Base-by-base conservation (phyloP, 2,329 filamentous ascomycete species). In the Talaromyces sp. region DNA sequence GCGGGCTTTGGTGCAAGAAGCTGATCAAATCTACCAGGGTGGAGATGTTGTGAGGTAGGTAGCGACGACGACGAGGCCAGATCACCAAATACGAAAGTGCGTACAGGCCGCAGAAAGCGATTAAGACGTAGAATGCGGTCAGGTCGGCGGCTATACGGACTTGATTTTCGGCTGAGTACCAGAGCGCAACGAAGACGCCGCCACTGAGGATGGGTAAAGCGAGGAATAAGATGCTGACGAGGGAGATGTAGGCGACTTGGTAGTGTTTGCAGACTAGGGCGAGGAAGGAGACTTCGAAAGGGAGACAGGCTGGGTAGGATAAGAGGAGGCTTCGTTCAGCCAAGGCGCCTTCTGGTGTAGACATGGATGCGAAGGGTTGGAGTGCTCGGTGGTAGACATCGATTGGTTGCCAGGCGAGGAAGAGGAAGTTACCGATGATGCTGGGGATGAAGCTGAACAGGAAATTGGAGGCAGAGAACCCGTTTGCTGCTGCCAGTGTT, bases 391-490 rank as follows among this genome's bases (percentile, higher is more conserved):
- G 82, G 65, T 86, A 85, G 68, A 85, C 81, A 72, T 89, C 87
- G 68, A 89, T 80, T 7, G 85, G 83, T 60, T 88, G 81, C 79
- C 86, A 84, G 61, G 81, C 76, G 25, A 89, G 83, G 72, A 88
- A 86, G 51, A 88, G 79, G 36, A 88, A 72, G 63, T 82, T 85
- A 1, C 83, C 87, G 47, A 89, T 82, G 3, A 88, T 65, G 0
- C 83, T 79, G 0, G 87, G 87, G 22, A 89, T 74, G 69, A 89
- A 89, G 69, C 84, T 87, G 80, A 93, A 97, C 60, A 97, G 80
- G 78, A 97, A 97, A 77, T 97, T 92, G 59, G 92, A 91, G 0
- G 91, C 83, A 1, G 92, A 96, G 77, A 96, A 97, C 19, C 90
- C 91, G 29, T 81, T 81, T 0, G 78, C 72, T 3, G 84, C 80